Evolutionary conservation across 192 early-diverging fungal species (phyloP), one percentile per base, ranked within the genome.

Genomic region (Bifiguratus adelaidae): DNA sequence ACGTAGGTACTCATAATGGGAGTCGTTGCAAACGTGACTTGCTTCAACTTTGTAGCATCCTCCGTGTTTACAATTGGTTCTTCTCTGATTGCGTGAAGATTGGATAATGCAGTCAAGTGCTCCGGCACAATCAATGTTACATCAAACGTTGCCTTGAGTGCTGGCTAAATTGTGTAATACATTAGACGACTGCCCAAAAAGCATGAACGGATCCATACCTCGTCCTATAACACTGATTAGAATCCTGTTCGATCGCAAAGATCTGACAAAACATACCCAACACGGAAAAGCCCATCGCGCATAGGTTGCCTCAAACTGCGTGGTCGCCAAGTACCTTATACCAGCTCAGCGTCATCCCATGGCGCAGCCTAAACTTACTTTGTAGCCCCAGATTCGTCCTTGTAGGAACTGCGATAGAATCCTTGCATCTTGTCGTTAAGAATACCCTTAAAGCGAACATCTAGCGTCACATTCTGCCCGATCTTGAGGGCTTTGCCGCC

Each of bases 1-100:
- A 80, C 74, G 61, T 91, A 91, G 3, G 90, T 88, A 19, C 73
- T 76, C 87, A 92, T 89, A 44, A 77, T 52, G 8, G 89, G 89
- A 2, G 89, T 82, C 34, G 55, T 61, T 28, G 67, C 78, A 65
- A 85, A 92, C 35, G 59, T 67, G 30, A 90, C 75, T 1, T 67
- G 66, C 63, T 71, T 76, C 44, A 73, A 41, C 8, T 42, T 51
- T 0, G 57, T 55, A 43, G 78, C 48, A 28, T 78, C 68, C 40
- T 73, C 46, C 38, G 75, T 55, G 26, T 68, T 56, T 18, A 40
- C 44, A 12, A 63, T 54, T 18, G 46, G 44, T 25, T 53, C 65
- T 36, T 71, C 68, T 19, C 67, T 59, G 38, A 71, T 56, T 41
- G 70, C 68, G 13, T 76, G 69, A 79, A 84, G 88, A 57, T 92